Base-by-base conservation (phyloP, 257 asterid species). In the Scutellaria barbata region DNA sequence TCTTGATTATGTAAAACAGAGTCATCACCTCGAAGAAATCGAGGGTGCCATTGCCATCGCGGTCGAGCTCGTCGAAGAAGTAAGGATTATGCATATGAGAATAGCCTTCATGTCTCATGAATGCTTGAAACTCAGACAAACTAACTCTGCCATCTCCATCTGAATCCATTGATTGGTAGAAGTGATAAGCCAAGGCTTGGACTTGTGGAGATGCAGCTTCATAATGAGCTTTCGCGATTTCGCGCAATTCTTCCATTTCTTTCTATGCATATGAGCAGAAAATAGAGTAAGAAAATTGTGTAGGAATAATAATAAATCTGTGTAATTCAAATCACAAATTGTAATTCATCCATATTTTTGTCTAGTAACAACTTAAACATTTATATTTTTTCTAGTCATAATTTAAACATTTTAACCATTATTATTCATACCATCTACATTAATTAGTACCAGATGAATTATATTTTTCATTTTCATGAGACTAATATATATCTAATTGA, bases 21-120 rank as follows among this genome's bases (percentile, higher is more conserved):
- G 80, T 75, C 77, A 75, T 71, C 0, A 75, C 80, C 64, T 79
- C 75, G 37, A 16, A 72, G 55, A 79, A 79, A 20, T 79, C 80
- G 10, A 79, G 76, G 30, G 61, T 69, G 7, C 77, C 83, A 37
- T 74, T 65, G n/a, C 71, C 52, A 16, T 79, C 77, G 0, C 11
- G 1, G 54, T 79, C 83, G 6, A 79, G 56, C 22, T 74, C 74
- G 7, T 39, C 5, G 67, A 79, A 79, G 68, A 79, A 75, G 37
- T 20, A 3, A 1, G 75, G 33, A 6, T 71, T 71, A 2, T 25
- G 71, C 83, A 79, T 74, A n/a, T 70, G 52, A 30, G 47, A 10
- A 10, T 69, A 66, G 16, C 83, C 74, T 63, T 79, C 67, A 8
- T 74, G 77, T 1, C 18, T 41, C 79, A 79, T 79, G 70, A 64